Base-by-base conservation (phyloP, 2,329 filamentous ascomycete species). In the Sporothrix curviconia region DNA sequence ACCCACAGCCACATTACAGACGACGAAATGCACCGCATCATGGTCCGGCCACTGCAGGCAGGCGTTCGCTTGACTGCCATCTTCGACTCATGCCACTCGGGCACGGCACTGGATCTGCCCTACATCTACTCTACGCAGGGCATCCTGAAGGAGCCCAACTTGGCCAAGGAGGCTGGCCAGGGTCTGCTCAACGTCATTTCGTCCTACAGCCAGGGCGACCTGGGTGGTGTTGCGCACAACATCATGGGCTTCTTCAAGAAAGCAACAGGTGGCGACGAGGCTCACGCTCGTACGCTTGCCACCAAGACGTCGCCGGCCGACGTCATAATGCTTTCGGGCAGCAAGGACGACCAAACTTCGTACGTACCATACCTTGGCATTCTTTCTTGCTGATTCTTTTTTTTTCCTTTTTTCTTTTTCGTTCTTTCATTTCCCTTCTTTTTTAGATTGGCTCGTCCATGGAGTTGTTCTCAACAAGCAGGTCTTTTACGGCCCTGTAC, bases 261-360 rank as follows among this genome's bases (percentile, higher is more conserved):
- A 69, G 91, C 90, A 17, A 87, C 89, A 22, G 82, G 76, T 60
- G 92, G 92, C 64, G 74, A 74, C 52, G 85, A 94, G 64, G 83
- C 87, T 36, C 86, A 86, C 17, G 81, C 95, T 73, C 85, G 84
- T 70, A 89, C 92, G 61, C 79, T 90, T 69, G 82, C 87, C 64
- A 97, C 92, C 42, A 95, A 95, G 76, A 97, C 94, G 15, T 94
- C 88, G 56, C 87, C 92, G 1, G 94, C 94, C 40, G 94, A 99
- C 72, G 94, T 99, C 32, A 84, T 99, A 69, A 95, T 96, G 89
- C 96, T 92, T 88, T 95, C 90, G 60, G 94, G 94, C 58, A 95
- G 90, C 76, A 96, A 96, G 74, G 94, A 99, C 69, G 84, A 86
- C 61, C 94, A 97, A 74, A 99, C 94, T 64, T 92, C 88, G 86